Base-by-base conservation (phyloP, 495 filamentous ascomycete species). In the Annulohypoxylon bovei region DNA sequence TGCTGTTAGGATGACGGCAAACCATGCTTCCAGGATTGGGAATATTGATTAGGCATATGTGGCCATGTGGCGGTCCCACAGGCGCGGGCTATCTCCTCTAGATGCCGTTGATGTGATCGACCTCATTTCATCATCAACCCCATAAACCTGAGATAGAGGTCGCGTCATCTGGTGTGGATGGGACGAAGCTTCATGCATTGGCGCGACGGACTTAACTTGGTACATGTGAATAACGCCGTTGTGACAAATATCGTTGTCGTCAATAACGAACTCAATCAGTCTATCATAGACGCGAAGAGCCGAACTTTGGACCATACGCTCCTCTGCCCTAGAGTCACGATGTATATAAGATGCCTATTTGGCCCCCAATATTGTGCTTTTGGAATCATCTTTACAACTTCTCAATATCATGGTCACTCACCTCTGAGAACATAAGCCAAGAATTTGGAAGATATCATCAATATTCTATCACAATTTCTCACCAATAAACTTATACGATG, bases 231-330 rank as follows among this genome's bases (percentile, higher is more conserved):
- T 55, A 33, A 39, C 57, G 22, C 23, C 42, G 47, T 62, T 11
- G 25, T 16, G 56, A 52, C n/a, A 3, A 37, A 67, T 53, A 67
- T 72, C 64, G 59, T 62, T 72, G 69, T 72, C 69, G 69, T 72
- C 69, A 72, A 67, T 55, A 42, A 18, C 27, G 23, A 72, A 72
- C 63, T 72, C 37, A 72, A 72, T 55, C 27, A 4, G 18, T 60
- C 40, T 16, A 2, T 14, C 18, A 23, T 25, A 39, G 6, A 7
- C 23, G 22, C 35, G 25, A 46, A 62, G 30, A 8, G 32, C 27
- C 14, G 25, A 39, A 18, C 37, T 23, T 22, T 39, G 9, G 12
- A 12, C 50, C 33, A 16, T 27, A 1, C n/a, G 25, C 8, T 32
- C 54, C 20, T 8, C 12, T 25, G 2, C 9, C 25, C 46, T 18